A percentile compares a stretch with the other conserved stretches of the same genome.
phyloP scores from a whole-genome alignment of 495 filamentous ascomycete genomes.

The Extremus antarcticus region DNA sequence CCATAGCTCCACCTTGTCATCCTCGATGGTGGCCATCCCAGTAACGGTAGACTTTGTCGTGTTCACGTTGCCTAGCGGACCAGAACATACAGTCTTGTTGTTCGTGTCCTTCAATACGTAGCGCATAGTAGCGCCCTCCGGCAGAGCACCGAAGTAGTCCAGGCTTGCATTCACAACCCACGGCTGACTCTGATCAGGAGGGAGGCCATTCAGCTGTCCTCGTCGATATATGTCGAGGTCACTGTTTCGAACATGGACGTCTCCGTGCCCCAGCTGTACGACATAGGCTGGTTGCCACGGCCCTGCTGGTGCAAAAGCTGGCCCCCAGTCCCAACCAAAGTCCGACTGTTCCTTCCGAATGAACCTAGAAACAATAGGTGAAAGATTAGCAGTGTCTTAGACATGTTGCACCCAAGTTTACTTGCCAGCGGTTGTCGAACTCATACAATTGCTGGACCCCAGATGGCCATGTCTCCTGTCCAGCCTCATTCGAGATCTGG shows the following conservation, averaged over 20 bases:
- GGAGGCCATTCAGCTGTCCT: conserved; percentile 49
- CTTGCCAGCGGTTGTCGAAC: conserved; percentile 47
- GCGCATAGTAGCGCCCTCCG: conserved; percentile 36
- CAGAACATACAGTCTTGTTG: conserved; percentile 38
- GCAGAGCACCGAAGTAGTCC: conserved; percentile 48
- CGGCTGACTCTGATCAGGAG: conserved; percentile 47
- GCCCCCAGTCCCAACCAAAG: conserved; percentile 66
- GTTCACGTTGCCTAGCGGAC: conserved; percentile 35
- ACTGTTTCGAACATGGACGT: conserved; percentile 47
- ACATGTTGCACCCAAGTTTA: no score
- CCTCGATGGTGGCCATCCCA: conserved; percentile 38
- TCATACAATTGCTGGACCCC: conserved; percentile 33
- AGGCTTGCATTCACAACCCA: conserved; percentile 64
- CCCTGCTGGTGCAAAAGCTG: conserved; percentile 55
- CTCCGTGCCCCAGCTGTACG: conserved; percentile 35
- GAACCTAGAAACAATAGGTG: no score
- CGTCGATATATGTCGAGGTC: conserved; percentile 50
- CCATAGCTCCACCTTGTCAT: conserved; percentile 46
- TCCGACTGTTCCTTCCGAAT: conserved; percentile 62
- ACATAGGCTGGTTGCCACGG: conserved; percentile 47
- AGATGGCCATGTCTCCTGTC: conserved; percentile 25
- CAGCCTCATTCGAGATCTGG: conserved; percentile 43
- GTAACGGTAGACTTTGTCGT: conserved; percentile 39
- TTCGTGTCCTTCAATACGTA: conserved; percentile 45
- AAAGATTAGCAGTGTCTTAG: background rate